Percentiles rank a stretch among this genome's conserved stretches.
Evolutionary conservation across 1,284 basidiomycete species (phyloP).

Genomic region (Stereum hirsutum): DNA sequence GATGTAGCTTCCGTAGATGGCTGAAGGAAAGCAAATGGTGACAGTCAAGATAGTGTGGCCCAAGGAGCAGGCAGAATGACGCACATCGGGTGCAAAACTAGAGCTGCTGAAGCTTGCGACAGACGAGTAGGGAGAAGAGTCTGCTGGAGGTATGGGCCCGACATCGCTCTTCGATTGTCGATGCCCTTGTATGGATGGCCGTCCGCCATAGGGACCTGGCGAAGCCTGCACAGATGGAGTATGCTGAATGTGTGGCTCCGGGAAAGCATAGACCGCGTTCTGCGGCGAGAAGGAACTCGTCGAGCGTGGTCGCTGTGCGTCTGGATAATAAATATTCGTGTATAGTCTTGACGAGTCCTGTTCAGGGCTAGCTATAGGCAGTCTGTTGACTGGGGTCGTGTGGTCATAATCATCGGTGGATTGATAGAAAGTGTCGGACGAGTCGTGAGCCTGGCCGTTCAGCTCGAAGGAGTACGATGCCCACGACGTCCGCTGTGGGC

Average conservation of each 20-base stretch:
- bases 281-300: constrained; percentile 27
- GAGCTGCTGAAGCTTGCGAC: constrained; percentile 1
- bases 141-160: background rate
- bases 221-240: constrained; percentile 33
- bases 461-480: constrained; percentile 17
- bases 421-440: constrained; percentile 20
- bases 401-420: constrained; percentile 8
- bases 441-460: constrained; percentile 14
- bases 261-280: constrained; percentile 27
- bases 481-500: constrained; percentile 16
- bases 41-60: background rate
- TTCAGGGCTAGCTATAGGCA: constrained; percentile 11
- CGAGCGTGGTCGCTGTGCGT: constrained; percentile 19
- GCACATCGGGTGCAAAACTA: constrained; percentile 7
- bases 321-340: too few relatives aligned
- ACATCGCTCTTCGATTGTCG: constrained; percentile 35
- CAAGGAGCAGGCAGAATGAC: constrained; percentile 9
- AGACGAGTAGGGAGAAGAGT: constrained; percentile 3
- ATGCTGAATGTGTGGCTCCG: constrained; percentile 44
- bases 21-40: background rate
- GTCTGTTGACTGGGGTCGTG: background rate
- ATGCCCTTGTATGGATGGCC: constrained; percentile 21
- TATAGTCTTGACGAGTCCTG: too few relatives aligned
- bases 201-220: too few relatives aligned
- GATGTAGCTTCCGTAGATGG: constrained; percentile 25